Evolutionary conservation across 441 rosid species (phyloP).

Genomic region (Gossypium gossypioides): DNA sequence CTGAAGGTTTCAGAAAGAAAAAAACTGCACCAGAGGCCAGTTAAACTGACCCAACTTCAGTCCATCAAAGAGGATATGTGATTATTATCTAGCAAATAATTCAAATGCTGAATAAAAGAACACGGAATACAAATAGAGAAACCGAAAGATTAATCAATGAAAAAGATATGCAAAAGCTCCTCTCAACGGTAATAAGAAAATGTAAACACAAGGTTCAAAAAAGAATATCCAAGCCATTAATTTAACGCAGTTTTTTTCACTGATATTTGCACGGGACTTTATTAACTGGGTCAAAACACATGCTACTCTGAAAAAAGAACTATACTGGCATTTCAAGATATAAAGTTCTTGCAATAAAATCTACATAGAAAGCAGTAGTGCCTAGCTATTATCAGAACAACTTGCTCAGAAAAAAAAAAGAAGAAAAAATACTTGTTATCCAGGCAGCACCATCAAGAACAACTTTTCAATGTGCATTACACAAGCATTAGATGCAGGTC

Average conservation of each 20-base stretch:
- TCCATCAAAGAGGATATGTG: background rate
- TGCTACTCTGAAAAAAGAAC: background rate
- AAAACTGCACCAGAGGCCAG: background rate
- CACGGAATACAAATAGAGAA: background rate
- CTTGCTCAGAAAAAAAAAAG: background rate
- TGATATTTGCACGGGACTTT: background rate
- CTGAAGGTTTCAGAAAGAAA: background rate
- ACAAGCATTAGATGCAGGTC: background rate
- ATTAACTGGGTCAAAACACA: background rate
- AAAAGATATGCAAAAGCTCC: background rate
- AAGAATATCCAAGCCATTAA: background rate
- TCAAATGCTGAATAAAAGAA: background rate
- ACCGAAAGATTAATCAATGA: background rate
- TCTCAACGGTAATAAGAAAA: background rate
- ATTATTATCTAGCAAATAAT: background rate
- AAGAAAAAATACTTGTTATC: background rate
- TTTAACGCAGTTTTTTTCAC: background rate
- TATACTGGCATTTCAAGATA: background rate
- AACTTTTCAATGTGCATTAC: background rate
- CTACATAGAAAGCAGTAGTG: background rate
- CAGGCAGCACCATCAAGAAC: background rate
- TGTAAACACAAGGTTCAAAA: background rate
- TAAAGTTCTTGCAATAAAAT: slow-evolving; percentile 4
- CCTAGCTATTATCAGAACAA: background rate
- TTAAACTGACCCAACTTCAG: background rate